Conservation (phyloP, 2,329 filamentous ascomycete genomes). For the Fusarium neocosmosporiellum region DNA sequence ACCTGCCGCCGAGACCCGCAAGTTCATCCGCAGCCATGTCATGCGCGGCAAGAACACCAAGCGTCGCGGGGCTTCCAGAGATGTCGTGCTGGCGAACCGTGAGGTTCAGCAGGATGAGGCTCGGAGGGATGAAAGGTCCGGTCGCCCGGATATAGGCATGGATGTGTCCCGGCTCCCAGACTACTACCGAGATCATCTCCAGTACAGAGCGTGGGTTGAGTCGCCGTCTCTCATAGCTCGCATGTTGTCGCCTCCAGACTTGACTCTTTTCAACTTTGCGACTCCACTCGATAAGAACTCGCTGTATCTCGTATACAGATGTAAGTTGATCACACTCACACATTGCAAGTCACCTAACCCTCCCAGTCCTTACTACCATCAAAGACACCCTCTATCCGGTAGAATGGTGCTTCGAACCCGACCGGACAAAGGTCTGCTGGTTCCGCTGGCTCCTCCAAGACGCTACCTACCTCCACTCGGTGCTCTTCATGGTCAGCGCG, state of each 20-base stretch:
- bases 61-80: neutral
- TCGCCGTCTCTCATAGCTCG: conserved; percentile 26
- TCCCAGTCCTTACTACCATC: conserved; percentile 41
- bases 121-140: neutral
- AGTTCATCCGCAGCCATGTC: conserved; percentile 44
- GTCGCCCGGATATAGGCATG: neutral
- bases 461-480: conserved; percentile 38
- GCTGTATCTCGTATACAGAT: conserved; percentile 28
- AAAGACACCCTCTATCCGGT: conserved; percentile 44
- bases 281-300: conserved; percentile 27
- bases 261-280: conserved; percentile 35
- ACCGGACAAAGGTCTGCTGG: conserved; percentile 39
- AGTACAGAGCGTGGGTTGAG: conserved; percentile 27
- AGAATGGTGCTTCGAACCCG: conserved; percentile 43
- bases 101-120: neutral
- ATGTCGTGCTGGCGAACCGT: neutral
- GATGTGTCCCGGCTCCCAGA: neutral
- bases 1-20: conserved; percentile 37
- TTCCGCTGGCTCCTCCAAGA: conserved; percentile 46
- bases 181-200: neutral
- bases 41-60: conserved; percentile 45
- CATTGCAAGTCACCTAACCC: neutral
- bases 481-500: conserved; percentile 41
- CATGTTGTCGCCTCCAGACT: conserved; percentile 26
- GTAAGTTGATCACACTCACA: neutral